Evolutionary conservation across 495 filamentous ascomycete species (phyloP).

Genomic region (Cudoniella acicularis): DNA sequence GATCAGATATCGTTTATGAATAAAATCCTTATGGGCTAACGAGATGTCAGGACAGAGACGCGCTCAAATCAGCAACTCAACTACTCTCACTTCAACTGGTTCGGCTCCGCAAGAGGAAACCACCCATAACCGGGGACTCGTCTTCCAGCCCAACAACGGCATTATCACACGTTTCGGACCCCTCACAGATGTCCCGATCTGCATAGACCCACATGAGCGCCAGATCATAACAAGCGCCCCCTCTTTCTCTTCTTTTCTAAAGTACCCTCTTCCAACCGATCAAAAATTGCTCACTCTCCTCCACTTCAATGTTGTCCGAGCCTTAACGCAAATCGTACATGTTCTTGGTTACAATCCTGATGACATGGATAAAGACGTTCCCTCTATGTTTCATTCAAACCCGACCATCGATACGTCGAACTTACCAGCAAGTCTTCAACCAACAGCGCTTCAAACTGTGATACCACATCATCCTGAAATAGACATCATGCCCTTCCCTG

Average conservation of each 20-base stretch:
- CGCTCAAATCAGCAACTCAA: too few relatives aligned
- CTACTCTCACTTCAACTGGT: too few relatives aligned
- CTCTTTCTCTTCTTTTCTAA: neutral
- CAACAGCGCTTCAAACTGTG: slow-evolving; percentile 20
- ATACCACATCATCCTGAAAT: slow-evolving; percentile 33
- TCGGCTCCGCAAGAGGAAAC: too few relatives aligned
- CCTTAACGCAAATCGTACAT: neutral
- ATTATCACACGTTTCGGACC: too few relatives aligned
- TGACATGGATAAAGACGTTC: slow-evolving; percentile 1
- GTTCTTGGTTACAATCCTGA: slow-evolving; percentile 4
- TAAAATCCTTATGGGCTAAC: too few relatives aligned
- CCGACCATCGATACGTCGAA: neutral
- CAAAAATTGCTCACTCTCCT: slow-evolving; percentile 10
- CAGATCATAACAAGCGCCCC: neutral
- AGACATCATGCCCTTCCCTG: slow-evolving; percentile 32
- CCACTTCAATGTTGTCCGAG: slow-evolving; percentile 13
- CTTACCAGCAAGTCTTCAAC: slow-evolving; percentile 23
- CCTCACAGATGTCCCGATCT: neutral
- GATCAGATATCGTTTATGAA: too few relatives aligned
- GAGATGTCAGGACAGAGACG: too few relatives aligned
- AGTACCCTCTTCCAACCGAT: neutral
- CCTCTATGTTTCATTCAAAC: slow-evolving; percentile 4
- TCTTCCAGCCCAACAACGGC: too few relatives aligned
- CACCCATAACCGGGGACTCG: too few relatives aligned
- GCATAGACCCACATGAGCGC: neutral